A percentile compares a stretch with the other conserved stretches of the same genome.
These are phyloP conservation scores for Leucocoprinus birnbaumii DNA, from an alignment of 768 basidiomycete genomes.

Conservation along the genomic window DNA sequence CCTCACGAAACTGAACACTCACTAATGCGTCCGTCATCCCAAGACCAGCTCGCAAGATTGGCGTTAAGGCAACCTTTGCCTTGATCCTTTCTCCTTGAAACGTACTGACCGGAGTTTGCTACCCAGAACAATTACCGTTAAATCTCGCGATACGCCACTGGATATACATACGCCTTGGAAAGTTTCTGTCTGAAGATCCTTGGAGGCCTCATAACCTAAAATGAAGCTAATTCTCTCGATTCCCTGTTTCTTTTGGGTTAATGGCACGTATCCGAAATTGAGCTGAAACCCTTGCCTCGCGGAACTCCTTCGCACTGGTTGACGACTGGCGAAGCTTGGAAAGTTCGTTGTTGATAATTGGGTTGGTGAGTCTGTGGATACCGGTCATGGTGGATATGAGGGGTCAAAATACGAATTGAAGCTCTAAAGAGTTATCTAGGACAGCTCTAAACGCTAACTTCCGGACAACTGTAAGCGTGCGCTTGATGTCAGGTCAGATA, in stretches of 20 bases:
- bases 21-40: constrained; percentile 90
- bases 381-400: constrained; percentile 21
- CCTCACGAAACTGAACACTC: constrained; percentile 27
- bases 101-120: constrained; percentile 77
- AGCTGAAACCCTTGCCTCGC: constrained; percentile 49
- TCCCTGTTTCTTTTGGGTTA: constrained; percentile 41
- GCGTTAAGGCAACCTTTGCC: constrained; percentile 79
- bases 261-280: background rate
- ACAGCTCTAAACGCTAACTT: background rate
- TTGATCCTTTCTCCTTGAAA: constrained; percentile 80
- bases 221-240: constrained; percentile 74
- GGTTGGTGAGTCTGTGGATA: constrained; percentile 62
- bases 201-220: constrained; percentile 81
- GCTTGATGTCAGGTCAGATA: background rate
- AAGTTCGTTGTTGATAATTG: constrained; percentile 69
- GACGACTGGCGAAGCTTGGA: constrained; percentile 63
- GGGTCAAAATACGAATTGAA: background rate
- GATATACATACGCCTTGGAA: constrained; percentile 58
- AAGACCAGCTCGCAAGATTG: constrained; percentile 89
- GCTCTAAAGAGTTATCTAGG: background rate
- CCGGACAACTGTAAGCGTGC: background rate
- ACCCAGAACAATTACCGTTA: constrained; percentile 7
- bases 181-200: constrained; percentile 56
- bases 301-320: constrained; percentile 72
- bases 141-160: background rate